Base-by-base conservation (phyloP, 306 rosid genomes). In the Trifolium repens region DNA sequence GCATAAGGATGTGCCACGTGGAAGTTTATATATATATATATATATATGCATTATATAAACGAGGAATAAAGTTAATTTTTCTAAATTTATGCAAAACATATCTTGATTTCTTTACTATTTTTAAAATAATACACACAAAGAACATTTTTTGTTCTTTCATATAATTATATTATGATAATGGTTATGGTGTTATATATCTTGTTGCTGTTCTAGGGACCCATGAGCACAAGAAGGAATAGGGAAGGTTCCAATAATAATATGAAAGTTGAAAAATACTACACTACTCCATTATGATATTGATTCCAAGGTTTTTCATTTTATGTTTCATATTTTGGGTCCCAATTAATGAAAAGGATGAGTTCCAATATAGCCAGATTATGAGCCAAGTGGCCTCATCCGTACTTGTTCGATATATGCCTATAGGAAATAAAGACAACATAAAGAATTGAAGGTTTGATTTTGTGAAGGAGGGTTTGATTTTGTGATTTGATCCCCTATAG, bases 1-100 rank as follows among this genome's bases (percentile, higher is more conserved):
- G 85, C 82, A 32, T 52, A 3, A 79, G 30, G 52, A 53, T 46
- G 61, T 78, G 75, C 80, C 88, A 35, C 64, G 73, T 84, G 83
- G 79, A 32, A 54, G 7, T 35, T 59, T 15, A 11, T 54, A 3
- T 19, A 64, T 8, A 17, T 15, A 11, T 54, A 3, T 19, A 64
- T 8, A 17, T 17, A 17, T 19, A 64, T 8, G 10, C 54, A 71
- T 79, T 47, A 24, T 59, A 67, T 67, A 47, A 61, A 61, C 34
- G 24, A 63, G 39, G 62, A 68, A 42, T 22, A n/a, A 40, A 73
- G 47, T 35, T 39, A 39, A 39, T 7, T 66, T 64, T 15, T 55
- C 55, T 37, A 8, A 43, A 44, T 67, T 37, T 71, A 52, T 27
- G 39, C 37, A 46, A 8, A 46, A 46, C 42, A 24, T 68, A 47